Evolutionary conservation across 2,329 filamentous ascomycete species (phyloP), one percentile per base, ranked within the genome.

Genomic region (Aspergillus sp.): DNA sequence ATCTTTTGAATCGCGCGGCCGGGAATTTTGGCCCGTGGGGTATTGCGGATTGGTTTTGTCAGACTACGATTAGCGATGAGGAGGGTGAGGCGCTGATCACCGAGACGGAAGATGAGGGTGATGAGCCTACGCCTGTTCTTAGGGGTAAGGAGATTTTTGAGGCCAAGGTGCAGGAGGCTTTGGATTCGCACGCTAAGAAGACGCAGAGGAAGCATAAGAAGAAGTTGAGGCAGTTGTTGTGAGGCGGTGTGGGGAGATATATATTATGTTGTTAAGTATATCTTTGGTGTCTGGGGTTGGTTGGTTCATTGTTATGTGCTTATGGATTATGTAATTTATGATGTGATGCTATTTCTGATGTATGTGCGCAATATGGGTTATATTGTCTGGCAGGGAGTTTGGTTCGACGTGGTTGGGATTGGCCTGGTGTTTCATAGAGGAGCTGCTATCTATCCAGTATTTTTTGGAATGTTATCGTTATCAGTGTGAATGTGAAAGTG

Each of bases 21-120:
- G 78, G 78, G 3, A 81, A 82, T 61, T 82, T 74, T 63, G 78
- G 79, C 2, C 73, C 76, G 11, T 80, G 76, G 74, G 80, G 80
- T 3, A 66, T 82, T 3, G 53, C 78, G 60, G 80, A 82, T 68
- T 80, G 79, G 75, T 48, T 80, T 17, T 73, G 72, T 61, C 77
- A 78, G 39, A 80, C 79, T 13, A 72, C 67, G 5, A 65, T 76
- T 32, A 70, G 80, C 17, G 73, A 80, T 54, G 80, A 80, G 66
- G 72, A 83, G 4, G 73, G 82, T 25, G 83, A 85, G 49, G 83
- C 84, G 67, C 21, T 21, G 15, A 41, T 23, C n/a, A 3, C 42
- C 1, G 30, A 41, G 13, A n/a, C 38, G 2, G 21, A 42, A 1
- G 19, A 41, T 10, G 32, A 47, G 6, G 19, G 32, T 15, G 52